Conservation (phyloP, 1,139 yeast genomes). For the Scheffersomyces lignicola region DNA sequence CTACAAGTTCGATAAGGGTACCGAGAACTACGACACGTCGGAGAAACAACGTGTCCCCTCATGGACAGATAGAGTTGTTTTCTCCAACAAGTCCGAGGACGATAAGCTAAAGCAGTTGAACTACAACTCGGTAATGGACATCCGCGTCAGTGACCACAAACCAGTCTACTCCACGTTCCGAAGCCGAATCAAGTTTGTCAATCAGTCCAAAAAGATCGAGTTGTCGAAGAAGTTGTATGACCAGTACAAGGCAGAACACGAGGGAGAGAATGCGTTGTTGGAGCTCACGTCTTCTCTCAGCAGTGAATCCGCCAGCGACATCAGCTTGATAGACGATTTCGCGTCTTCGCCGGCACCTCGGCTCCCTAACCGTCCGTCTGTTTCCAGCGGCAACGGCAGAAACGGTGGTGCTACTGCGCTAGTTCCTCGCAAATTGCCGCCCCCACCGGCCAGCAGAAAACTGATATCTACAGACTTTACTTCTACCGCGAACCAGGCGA, state of each 20-base stretch:
- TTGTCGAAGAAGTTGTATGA: conserved; percentile 34
- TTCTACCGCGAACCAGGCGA: too few species aligned
- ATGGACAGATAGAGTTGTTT: conserved; percentile 92
- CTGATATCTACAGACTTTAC: too few species aligned
- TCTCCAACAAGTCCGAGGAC: conserved; percentile 35
- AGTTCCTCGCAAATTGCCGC: background rate
- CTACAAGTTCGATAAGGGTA: conserved; percentile 90
- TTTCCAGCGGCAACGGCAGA: conserved; percentile 10
- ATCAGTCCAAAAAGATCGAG: conserved; percentile 34
- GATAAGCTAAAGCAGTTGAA: conserved; percentile 51
- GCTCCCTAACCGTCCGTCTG: conserved; percentile 18
- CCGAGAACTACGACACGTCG: conserved; percentile 78
- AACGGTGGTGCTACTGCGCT: conserved; percentile 5
- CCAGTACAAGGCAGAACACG: conserved; percentile 32
- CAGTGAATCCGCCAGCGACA: conserved; percentile 19
- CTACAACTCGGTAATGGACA: conserved; percentile 55
- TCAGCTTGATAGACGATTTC: conserved; percentile 36
- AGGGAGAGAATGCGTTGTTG: conserved; percentile 19
- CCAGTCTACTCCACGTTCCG: conserved; percentile 82
- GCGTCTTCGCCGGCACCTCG: conserved; percentile 8
- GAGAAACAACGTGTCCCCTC: conserved; percentile 94
- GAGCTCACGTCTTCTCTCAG: conserved; percentile 20
- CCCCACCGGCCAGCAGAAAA: conserved; percentile 3
- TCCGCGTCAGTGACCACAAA: conserved; percentile 82
- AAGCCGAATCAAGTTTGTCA: conserved; percentile 64